Conservation (phyloP, 2,329 filamentous ascomycete species). For the Aspergillus sp. region DNA sequence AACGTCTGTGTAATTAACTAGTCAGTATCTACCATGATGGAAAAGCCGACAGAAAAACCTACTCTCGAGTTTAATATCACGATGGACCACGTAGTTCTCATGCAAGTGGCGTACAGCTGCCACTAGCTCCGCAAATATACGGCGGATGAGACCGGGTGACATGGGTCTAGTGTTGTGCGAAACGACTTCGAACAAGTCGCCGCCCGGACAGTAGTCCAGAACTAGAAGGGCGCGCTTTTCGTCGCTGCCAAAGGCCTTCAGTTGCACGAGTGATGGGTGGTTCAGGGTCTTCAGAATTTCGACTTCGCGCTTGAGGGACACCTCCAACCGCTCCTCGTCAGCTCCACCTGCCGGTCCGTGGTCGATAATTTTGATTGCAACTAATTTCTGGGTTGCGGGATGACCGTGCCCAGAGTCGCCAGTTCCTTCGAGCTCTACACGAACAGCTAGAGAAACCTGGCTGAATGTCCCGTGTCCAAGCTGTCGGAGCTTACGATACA, state of each 20-base stretch:
- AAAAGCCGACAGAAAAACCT: conserved; percentile 41
- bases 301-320: conserved; percentile 89
- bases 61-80: conserved; percentile 98
- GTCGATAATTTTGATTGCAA: conserved; percentile 93
- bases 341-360: conserved; percentile 91
- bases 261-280: conserved; percentile 85
- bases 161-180: conserved; percentile 69
- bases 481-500: conserved; percentile 76
- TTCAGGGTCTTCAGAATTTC: conserved; percentile 87
- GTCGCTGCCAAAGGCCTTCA: conserved; percentile 89
- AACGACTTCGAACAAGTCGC: conserved; percentile 91
- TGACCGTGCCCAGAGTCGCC: conserved; percentile 10
- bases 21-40: conserved; percentile 1
- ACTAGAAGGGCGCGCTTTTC: conserved; percentile 79
- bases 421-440: conserved; percentile 59
- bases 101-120: conserved; percentile 85
- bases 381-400: conserved; percentile 68
- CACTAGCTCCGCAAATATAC: conserved; percentile 88
- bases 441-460: conserved; percentile 86
- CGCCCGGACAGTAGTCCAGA: conserved; percentile 87
- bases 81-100: conserved; percentile 80
- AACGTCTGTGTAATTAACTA: conserved; percentile 63
- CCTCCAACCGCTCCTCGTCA: conserved; percentile 88
- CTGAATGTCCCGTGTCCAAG: conserved; percentile 95
- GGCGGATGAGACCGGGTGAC: conserved; percentile 67